Evolutionary conservation across 352 stramenopile genomes (phyloP).

Genomic region (Phytophthora lateralis): DNA sequence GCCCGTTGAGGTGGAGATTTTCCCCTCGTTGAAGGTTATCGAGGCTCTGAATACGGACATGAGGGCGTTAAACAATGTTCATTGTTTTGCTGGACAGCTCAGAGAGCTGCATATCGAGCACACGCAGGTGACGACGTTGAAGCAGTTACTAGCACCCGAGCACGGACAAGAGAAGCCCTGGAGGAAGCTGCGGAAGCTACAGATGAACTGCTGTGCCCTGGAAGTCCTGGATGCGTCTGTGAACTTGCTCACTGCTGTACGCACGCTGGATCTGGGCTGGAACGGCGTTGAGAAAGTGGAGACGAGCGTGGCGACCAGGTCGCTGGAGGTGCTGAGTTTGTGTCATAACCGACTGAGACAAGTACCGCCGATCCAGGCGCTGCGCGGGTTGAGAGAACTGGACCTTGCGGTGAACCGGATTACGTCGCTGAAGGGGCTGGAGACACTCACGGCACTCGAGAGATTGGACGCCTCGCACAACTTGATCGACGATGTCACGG

Average conservation of each 20-base stretch:
- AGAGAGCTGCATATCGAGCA: constrained; percentile 74
- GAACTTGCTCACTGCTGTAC: constrained; percentile 51
- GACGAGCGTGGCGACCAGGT: constrained; percentile 27
- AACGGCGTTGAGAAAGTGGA: constrained; percentile 66
- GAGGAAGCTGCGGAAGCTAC: constrained; percentile 56
- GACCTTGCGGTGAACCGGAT: constrained; percentile 76
- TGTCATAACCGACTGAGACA: constrained; percentile 68
- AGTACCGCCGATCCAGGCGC: constrained; percentile 50
- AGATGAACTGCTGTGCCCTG: constrained; percentile 73
- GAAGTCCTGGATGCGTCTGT: constrained; percentile 56
- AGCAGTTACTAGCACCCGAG: constrained; percentile 47
- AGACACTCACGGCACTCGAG: constrained; percentile 49
- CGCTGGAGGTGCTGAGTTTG: constrained; percentile 60
- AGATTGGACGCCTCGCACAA: constrained; percentile 81
- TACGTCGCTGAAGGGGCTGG: constrained; percentile 54
- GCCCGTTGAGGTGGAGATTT: constrained; percentile 80
- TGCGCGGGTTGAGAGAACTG: constrained; percentile 52
- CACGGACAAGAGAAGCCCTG: constrained; percentile 24
- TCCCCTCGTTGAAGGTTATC: constrained; percentile 70
- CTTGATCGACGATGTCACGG: constrained; percentile 49
- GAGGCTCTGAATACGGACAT: constrained; percentile 64
- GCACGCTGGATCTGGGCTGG: constrained; percentile 70
- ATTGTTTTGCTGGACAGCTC: constrained; percentile 75
- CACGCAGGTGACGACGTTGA: constrained; percentile 50
- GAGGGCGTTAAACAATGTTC: constrained; percentile 50